Conservation (phyloP, 2,329 filamentous ascomycete species). For the Endothia cerciana region DNA sequence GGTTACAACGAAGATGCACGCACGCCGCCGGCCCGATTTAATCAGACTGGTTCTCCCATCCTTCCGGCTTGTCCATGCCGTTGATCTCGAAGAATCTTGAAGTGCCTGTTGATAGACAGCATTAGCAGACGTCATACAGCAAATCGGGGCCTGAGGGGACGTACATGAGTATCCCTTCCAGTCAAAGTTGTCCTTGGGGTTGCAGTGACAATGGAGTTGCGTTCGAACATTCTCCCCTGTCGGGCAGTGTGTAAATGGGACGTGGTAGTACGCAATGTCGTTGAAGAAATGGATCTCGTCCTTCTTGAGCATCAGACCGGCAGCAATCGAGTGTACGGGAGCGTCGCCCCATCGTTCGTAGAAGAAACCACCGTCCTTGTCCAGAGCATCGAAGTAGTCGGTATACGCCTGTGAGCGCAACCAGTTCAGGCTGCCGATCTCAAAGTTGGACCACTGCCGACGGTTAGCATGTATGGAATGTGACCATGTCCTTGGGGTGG, state of each 20-base stretch:
- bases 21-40: slow-evolving; percentile 35
- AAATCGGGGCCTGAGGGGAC: slow-evolving; percentile 41
- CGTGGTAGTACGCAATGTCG: slow-evolving; percentile 97
- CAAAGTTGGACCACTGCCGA: slow-evolving; percentile 94
- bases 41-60: slow-evolving; percentile 74
- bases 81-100: slow-evolving; percentile 85
- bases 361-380: slow-evolving; percentile 94
- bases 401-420: slow-evolving; percentile 85
- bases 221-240: slow-evolving; percentile 83
- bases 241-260: slow-evolving; percentile 97
- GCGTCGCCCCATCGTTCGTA: slow-evolving; percentile 99
- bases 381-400: slow-evolving; percentile 88
- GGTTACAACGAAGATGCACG: slow-evolving; percentile 15
- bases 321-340: slow-evolving; percentile 96
- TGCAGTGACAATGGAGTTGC: slow-evolving; percentile 90
- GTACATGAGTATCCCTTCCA: slow-evolving; percentile 98
- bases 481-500: not conserved
- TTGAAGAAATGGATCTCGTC: slow-evolving; percentile 98
- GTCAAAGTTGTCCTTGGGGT: slow-evolving; percentile 97
- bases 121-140: not conserved
- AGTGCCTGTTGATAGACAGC: slow-evolving; percentile 62
- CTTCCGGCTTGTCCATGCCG: slow-evolving; percentile 78
- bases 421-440: slow-evolving; percentile 93
- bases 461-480: slow-evolving; percentile 1
- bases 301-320: slow-evolving; percentile 83